These are phyloP conservation scores for Helichrysum umbraculigerum DNA, from an alignment of 129 eudicot species.

Conservation along the genomic window DNA sequence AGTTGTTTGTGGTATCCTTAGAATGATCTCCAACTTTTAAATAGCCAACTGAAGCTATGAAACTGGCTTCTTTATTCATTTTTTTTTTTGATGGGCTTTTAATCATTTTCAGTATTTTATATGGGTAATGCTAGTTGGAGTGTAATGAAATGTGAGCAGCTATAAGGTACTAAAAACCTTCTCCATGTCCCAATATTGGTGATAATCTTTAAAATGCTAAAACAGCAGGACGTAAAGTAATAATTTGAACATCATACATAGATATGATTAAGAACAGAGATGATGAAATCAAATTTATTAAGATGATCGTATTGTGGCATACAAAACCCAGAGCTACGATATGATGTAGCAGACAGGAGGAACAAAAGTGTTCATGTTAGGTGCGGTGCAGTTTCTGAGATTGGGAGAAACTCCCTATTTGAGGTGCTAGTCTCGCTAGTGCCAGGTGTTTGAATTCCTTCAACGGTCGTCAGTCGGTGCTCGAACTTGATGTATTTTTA, in stretches of 20 bases:
- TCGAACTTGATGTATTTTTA: too few relatives aligned
- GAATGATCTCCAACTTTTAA: neutral
- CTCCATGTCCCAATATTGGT: neutral
- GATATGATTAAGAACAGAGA: neutral
- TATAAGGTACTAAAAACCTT: neutral
- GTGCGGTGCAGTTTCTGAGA: neutral
- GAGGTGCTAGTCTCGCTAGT: too few relatives aligned
- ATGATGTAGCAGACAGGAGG: neutral
- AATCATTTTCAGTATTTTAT: neutral
- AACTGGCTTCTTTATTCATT: neutral
- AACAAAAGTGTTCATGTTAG: neutral
- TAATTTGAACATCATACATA: too few relatives aligned
- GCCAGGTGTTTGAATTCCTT: neutral
- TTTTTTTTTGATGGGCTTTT: neutral
- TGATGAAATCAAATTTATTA: neutral
- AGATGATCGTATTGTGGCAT: neutral
- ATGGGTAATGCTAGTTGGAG: neutral
- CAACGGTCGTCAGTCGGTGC: neutral
- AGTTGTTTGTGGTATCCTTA: neutral
- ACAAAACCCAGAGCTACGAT: neutral
- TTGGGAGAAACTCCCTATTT: neutral
- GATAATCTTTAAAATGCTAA: neutral
- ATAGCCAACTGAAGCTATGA: neutral
- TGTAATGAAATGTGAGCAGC: neutral
- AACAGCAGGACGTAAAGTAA: neutral